Evolutionary conservation across 805 yeast species (phyloP).

Genomic region (Dipodascus albidus): DNA sequence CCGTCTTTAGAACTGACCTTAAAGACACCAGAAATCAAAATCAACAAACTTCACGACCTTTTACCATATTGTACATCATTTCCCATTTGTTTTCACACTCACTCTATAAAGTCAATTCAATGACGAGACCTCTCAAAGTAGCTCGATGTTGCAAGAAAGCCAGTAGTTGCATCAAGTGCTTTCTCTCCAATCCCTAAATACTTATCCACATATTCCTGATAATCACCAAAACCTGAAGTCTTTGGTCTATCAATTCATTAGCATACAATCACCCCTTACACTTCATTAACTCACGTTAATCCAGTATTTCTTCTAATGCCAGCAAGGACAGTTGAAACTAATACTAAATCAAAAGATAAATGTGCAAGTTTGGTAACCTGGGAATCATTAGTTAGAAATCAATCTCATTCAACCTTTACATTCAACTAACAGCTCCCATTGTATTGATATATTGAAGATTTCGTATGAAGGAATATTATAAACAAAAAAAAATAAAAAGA

Average conservation of each 20-base stretch:
- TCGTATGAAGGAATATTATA: too few species aligned
- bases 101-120: neutral
- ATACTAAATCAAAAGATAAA: slow-evolving; percentile 62
- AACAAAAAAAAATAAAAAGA: neutral
- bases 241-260: slow-evolving; percentile 27
- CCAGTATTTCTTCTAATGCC: slow-evolving; percentile 83
- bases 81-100: neutral
- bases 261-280: too few species aligned
- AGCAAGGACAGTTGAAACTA: slow-evolving; percentile 72
- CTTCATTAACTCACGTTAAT: slow-evolving; percentile 34
- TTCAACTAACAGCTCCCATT: too few species aligned
- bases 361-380: slow-evolving; percentile 37
- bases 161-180: slow-evolving; percentile 59
- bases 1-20: neutral
- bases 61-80: neutral
- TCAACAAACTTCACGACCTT: neutral
- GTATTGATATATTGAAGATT: too few species aligned
- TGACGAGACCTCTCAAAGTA: slow-evolving; percentile 42
- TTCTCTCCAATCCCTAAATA: slow-evolving; percentile 80
- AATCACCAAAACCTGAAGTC: slow-evolving; percentile 38
- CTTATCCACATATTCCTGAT: slow-evolving; percentile 33
- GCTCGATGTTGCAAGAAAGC: slow-evolving; percentile 56
- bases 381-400: too few species aligned
- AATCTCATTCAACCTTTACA: too few species aligned
- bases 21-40: neutral